These are phyloP conservation scores for Eucalyptus tenuipes DNA, from an alignment of 345 rosid species.

Conservation along the genomic window DNA sequence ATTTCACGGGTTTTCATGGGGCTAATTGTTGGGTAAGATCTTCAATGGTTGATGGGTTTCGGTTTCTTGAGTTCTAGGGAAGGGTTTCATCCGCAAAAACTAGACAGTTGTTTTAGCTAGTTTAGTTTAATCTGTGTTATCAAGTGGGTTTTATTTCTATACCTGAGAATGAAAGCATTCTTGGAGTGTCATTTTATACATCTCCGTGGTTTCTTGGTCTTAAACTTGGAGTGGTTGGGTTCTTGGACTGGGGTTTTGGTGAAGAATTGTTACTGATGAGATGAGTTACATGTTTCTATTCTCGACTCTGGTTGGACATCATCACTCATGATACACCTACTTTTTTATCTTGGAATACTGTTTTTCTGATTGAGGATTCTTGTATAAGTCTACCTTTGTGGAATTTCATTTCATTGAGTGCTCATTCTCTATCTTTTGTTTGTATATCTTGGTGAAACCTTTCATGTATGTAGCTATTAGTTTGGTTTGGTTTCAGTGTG, in stretches of 20 bases:
- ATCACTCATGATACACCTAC: background rate
- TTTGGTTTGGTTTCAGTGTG: background rate
- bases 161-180: background rate
- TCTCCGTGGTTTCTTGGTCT: background rate
- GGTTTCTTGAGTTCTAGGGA: background rate
- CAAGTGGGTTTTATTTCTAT: background rate
- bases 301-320: background rate
- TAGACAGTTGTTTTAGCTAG: background rate
- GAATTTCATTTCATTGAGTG: background rate
- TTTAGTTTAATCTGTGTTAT: background rate
- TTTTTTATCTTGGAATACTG: background rate
- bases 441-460: background rate
- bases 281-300: background rate
- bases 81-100: background rate
- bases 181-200: background rate
- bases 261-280: background rate
- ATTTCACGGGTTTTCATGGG: background rate
- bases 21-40: background rate
- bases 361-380: background rate
- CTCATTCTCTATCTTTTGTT: background rate
- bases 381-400: background rate
- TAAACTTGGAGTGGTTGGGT: background rate
- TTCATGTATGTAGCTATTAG: background rate
- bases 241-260: background rate
- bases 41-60: background rate